phyloP scores from a whole-genome alignment of 2,329 filamentous ascomycete species.

The Pestalotiopsis sp. region DNA sequence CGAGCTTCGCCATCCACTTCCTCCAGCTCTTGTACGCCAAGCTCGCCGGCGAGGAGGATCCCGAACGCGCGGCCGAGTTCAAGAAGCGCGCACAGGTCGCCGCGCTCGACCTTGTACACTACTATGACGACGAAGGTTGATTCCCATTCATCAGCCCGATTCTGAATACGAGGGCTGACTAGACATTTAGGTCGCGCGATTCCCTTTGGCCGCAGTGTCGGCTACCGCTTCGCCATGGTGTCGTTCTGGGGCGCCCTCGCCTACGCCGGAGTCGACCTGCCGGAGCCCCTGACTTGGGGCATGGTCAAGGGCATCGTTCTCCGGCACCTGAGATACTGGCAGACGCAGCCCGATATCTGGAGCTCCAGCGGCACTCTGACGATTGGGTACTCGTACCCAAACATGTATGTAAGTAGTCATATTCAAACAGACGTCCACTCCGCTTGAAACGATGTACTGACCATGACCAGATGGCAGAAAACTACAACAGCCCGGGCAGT shows the following conservation, averaged over 20 bases:
- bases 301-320: slow-evolving; percentile 78
- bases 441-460: slow-evolving; percentile 14
- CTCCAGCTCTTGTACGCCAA: slow-evolving; percentile 78
- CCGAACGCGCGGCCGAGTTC: slow-evolving; percentile 69
- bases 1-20: slow-evolving; percentile 81
- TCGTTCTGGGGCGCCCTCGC: slow-evolving; percentile 81
- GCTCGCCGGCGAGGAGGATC: slow-evolving; percentile 68
- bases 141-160: background rate
- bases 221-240: slow-evolving; percentile 85
- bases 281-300: slow-evolving; percentile 74
- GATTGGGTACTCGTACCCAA: slow-evolving; percentile 78
- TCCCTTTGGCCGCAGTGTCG: slow-evolving; percentile 77
- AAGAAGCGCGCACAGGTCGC: slow-evolving; percentile 67
- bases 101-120: slow-evolving; percentile 74
- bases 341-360: slow-evolving; percentile 75
- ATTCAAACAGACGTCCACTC: background rate
- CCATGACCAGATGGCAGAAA: slow-evolving; percentile 66
- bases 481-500: slow-evolving; percentile 79
- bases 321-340: slow-evolving; percentile 79
- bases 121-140: slow-evolving; percentile 68
- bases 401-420: slow-evolving; percentile 62
- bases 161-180: slow-evolving; percentile 4
- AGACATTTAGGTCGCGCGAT: slow-evolving; percentile 60
- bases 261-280: slow-evolving; percentile 75
- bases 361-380: slow-evolving; percentile 74